Evolutionary conservation across 176 grass and related monocot genomes (phyloP), one percentile per base, ranked within the genome.

Genomic region (Aechmea fasciata): DNA sequence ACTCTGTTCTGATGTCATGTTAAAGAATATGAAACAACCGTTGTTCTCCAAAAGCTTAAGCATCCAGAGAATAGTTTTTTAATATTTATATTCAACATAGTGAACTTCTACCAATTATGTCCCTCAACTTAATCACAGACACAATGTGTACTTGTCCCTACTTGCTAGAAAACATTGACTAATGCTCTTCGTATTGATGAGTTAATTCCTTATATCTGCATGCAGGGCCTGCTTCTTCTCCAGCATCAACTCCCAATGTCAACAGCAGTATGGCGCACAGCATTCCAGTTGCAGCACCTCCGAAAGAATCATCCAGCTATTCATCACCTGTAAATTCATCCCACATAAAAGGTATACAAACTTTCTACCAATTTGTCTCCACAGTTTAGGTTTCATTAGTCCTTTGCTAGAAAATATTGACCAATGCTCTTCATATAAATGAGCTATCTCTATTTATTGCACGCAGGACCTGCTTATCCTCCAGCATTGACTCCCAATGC

Each of bases 381-480:
- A 11, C 41, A 57, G 52, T 18, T 61, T 7, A 18, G 33, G 6
- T 8, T 6, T 41, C 33, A 5, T 7, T 41, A 41, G 33, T 41
- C 33, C 33, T 41, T 6, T 7, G 33, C 33, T 41, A 41, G 33
- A 41, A 41, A 41, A 41, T 41, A 41, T 41, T 5, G 33, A 7
- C 33, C 7, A 41, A 41, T 41, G 33, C 33, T 41, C 33, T 41
- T 26, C 25, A 26, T 41, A 41, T 41, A 41, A 41, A 41, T 41
- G 33, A 41, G 33, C 7, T 41, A 41, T 41, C 33, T 41, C 6
- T 41, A 41, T n/a, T 83, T 70, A 75, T 73, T 19, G 52, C 22
- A 1, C 52, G 49, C 77, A 91, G 88, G 80, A 51, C 80, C 80
- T 65, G 49, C 51, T 20, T 1, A 59, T 81, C 83, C 84, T 72